Conservation (phyloP, 1,284 basidiomycete species). For the Cryptococcus sp. region DNA sequence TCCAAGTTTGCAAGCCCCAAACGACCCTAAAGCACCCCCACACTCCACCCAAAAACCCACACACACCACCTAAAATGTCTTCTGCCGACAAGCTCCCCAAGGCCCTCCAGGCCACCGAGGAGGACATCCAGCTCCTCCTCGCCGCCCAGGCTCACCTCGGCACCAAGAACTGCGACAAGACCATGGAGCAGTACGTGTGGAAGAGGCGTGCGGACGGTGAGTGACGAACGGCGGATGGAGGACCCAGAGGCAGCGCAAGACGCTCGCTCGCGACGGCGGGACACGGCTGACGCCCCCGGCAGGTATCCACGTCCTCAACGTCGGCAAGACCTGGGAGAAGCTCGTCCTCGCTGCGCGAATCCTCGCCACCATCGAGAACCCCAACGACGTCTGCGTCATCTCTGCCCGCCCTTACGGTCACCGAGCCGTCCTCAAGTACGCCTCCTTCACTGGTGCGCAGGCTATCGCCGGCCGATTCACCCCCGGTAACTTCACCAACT, state of each 20-base stretch:
- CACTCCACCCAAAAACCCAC: constrained; percentile 8
- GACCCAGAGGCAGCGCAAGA: too few relatives aligned
- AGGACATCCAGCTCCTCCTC: constrained; percentile 93
- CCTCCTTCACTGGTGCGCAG: constrained; percentile 94
- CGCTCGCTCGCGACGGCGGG: too few relatives aligned
- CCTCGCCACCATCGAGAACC: constrained; percentile 94
- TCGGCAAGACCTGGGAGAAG: constrained; percentile 99
- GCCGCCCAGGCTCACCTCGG: constrained; percentile 95
- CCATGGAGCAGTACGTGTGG: constrained; percentile 97
- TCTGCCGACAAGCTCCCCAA: constrained; percentile 74
- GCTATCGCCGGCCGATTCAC: constrained; percentile 99
- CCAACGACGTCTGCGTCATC: constrained; percentile 96
- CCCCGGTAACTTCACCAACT: constrained; percentile 98
- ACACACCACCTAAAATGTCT: constrained; percentile 32
- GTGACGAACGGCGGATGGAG: constrained; percentile 33
- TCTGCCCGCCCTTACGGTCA: constrained; percentile 98
- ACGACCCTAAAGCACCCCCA: constrained; percentile 10
- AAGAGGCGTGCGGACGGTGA: constrained; percentile 91
- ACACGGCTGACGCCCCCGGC: not conserved
- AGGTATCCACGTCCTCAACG: constrained; percentile 96
- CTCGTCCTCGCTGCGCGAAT: constrained; percentile 91
- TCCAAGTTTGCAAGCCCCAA: constrained; percentile 48
- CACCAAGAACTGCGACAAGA: constrained; percentile 98
- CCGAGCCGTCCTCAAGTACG: constrained; percentile 98
- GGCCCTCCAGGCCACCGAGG: constrained; percentile 87